Base-by-base conservation (phyloP, 1,139 yeast species). In the Taiozyma onychis region DNA sequence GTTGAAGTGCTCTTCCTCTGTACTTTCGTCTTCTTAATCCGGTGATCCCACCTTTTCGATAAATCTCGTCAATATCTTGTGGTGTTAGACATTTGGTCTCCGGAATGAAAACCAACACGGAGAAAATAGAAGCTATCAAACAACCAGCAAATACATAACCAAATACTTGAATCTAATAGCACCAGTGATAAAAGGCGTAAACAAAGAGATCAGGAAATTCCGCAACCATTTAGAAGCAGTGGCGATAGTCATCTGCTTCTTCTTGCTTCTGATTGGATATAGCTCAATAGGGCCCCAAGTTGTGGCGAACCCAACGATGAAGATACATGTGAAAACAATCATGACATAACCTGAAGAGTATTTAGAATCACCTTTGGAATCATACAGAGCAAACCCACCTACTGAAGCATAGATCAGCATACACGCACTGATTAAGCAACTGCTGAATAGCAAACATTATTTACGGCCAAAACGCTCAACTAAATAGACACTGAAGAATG, bases 281-380 rank as follows among this genome's bases (percentile, higher is more conserved):
- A 85, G 71, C 70, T 88, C 96, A 41, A 91, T 80, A 44, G 96
- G 95, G 44, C 93, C 96, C 88, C 95, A 85, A 10, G 95, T 83
- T 41, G 83, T 74, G 28, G 96, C 95, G 67, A 88, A 88, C 69
- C 78, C 82, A 71, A 83, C 76, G 54, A 88, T 83, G 73, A 78
- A 88, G 56, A 86, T 66, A 70, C 93, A 85, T 22, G 93, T 81
- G 53, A 88, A 76, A 63, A 81, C 78, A 66, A 88, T 85, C 93
- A 81, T 78, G 39, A 81, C 83, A 57, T 76, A 69, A 59, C 91
- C 91, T 45, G 83, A 77, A 48, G 81, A 69, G 42, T 63, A 60
- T 68, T 57, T 43, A 48, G 57, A 51, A 4, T 35, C 41, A 9
- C 51, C 41, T 54, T 54, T 22, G 53, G 66, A 68, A 68, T 62